Percentiles rank a stretch among this genome's conserved stretches.
Conservation (phyloP, 2,329 filamentous ascomycete species). For the Botryotinia convoluta region DNA sequence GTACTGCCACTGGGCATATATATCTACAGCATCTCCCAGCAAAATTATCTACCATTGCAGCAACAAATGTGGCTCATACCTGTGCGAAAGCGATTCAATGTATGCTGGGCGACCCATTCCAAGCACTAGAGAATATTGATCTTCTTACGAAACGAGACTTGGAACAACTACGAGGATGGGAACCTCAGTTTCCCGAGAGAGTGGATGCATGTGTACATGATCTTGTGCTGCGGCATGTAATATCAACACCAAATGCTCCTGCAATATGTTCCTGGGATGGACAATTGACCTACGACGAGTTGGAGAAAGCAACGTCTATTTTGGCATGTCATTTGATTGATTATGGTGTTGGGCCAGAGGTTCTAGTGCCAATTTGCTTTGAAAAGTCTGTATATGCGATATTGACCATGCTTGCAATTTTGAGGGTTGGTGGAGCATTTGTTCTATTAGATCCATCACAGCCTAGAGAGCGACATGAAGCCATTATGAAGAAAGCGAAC, state of each 20-base stretch:
- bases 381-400: constrained; percentile 32
- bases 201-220: constrained; percentile 22
- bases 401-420: constrained; percentile 34
- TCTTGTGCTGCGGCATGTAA: constrained; percentile 20
- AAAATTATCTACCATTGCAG: constrained; percentile 7
- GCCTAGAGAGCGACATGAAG: constrained; percentile 16
- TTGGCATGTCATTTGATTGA: constrained; percentile 12
- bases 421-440: constrained; percentile 35
- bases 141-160: constrained; percentile 13
- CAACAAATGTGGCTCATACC: constrained; percentile 15
- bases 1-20: not conserved
- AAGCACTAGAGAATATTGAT: not conserved
- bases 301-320: constrained; percentile 20
- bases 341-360: constrained; percentile 10
- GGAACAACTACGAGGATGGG: constrained; percentile 23
- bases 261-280: constrained; percentile 29
- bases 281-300: constrained; percentile 25
- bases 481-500: constrained; percentile 9
- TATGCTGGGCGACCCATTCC: not conserved
- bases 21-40: constrained; percentile 33
- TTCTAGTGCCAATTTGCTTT: constrained; percentile 28
- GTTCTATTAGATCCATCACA: constrained; percentile 27
- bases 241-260: constrained; percentile 17
- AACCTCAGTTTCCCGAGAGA: constrained; percentile 20
- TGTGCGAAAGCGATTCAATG: not conserved